Base-by-base conservation (phyloP, 148 eudicot genomes). In the Spergularia bocconei region DNA sequence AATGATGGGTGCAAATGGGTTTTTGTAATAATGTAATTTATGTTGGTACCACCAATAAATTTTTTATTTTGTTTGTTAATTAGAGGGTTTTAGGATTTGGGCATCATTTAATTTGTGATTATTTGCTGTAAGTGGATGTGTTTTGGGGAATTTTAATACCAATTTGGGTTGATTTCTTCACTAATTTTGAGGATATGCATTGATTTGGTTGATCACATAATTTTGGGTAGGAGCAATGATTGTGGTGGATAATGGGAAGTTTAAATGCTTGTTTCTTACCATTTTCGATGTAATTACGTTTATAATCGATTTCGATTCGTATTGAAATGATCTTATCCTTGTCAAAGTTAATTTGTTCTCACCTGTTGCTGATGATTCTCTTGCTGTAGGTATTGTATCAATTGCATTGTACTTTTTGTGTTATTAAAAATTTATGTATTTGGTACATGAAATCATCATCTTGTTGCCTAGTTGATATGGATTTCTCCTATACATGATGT, bases 51-150 rank as follows among this genome's bases (percentile, higher is more conserved):
- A 54, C 78, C 52, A 56, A 52, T 19, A 50, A 38, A 33, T 14
- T 4, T 36, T 41, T 38, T n/a, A n/a, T n/a, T 16, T 51, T 48
- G 13, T 21, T 58, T 14, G 21, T 59, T 23, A 8, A 23, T 59
- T 59, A 0, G 63, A 59, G 66, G 72, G 38, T 77, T 76, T 68
- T 9, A n/a, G 57, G 72, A 77, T 48, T 15, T 77, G 75, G 69
- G 74, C 33, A 60, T 59, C 13, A 33, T 60, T 41, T 48, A 15
- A 48, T 39, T 62, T 69, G 16, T 19, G 62, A 51, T 51, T 38
- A 61, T 52, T 33, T 64, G 41, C 54, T 51, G 14, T 62, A 36
- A 50, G 14, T 20, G 60, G 14, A 10, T 39, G n/a, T 50, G 60
- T 38, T 70, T 59, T 38, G 29, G 70, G 70, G 55, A 50, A 48